A percentile compares a stretch with the other conserved stretches of the same genome.
Evolutionary conservation across 2,329 filamentous ascomycete genomes (phyloP).

Genomic region (Leptographium galeiforme): DNA sequence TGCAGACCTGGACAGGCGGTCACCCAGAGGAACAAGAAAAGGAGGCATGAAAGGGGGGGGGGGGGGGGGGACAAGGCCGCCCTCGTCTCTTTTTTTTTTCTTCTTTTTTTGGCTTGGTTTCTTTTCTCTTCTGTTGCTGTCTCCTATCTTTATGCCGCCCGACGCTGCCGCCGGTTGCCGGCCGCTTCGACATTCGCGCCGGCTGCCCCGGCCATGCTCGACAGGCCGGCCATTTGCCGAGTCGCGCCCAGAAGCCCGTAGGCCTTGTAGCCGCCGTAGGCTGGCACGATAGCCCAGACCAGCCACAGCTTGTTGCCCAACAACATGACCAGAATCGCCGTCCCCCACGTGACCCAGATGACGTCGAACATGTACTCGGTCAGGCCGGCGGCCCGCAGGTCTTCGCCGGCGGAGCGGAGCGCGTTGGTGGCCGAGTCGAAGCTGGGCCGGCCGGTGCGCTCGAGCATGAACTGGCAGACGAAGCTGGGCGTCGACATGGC

Average conservation of each 20-base stretch:
- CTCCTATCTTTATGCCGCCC: constrained; percentile 29
- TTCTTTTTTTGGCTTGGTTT: background rate
- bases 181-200: constrained; percentile 2
- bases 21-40: background rate
- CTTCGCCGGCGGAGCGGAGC: constrained; percentile 70
- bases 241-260: constrained; percentile 40
- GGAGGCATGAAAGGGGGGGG: background rate
- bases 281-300: constrained; percentile 40
- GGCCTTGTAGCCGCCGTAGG: constrained; percentile 41
- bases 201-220: constrained; percentile 19
- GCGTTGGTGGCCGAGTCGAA: constrained; percentile 50
- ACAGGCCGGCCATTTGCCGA: constrained; percentile 37
- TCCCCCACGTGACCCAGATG: constrained; percentile 85
- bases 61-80: background rate
- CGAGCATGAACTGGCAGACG: constrained; percentile 72
- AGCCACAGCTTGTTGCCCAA: constrained; percentile 67
- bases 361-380: constrained; percentile 99
- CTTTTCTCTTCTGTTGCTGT: background rate
- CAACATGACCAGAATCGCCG: constrained; percentile 55
- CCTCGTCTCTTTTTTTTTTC: background rate
- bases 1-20: constrained; percentile 39
- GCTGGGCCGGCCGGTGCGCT: constrained; percentile 67
- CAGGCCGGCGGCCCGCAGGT: constrained; percentile 73
- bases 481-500: constrained; percentile 63
- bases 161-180: constrained; percentile 40